These are phyloP conservation scores for Penicillium nordicum DNA, from an alignment of 2,329 filamentous ascomycete species.

Conservation along the genomic window DNA sequence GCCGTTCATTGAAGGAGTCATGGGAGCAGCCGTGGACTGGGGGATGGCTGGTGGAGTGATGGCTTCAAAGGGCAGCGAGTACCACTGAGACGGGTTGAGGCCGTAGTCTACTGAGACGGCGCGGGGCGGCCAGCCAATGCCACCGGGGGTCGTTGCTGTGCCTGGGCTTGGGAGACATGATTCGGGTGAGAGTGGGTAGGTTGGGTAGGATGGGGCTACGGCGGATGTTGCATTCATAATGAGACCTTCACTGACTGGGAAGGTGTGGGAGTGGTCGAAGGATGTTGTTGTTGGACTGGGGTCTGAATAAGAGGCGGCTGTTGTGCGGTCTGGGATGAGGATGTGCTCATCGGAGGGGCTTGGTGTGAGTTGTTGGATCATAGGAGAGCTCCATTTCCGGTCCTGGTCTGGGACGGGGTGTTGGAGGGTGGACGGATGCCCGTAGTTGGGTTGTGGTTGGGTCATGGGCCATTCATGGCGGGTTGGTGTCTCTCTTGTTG, in stretches of 20 bases:
- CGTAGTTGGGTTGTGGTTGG: conserved; percentile 8
- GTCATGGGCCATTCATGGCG: conserved; percentile 15
- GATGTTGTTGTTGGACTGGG: conserved; percentile 21
- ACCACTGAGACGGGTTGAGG: conserved; percentile 28
- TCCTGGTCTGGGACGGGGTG: conserved; percentile 6
- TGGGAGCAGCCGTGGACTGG: conserved; percentile 24
- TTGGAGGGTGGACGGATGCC: background rate
- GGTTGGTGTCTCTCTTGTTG: background rate
- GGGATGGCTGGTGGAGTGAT: conserved; percentile 22
- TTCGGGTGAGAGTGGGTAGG: conserved; percentile 28
- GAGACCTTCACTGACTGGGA: conserved; percentile 24
- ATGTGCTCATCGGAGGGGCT: conserved; percentile 24
- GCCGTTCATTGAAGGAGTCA: conserved; percentile 21
- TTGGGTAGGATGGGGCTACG: conserved; percentile 26
- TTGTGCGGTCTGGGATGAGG: conserved; percentile 20
- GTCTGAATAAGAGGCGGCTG: conserved; percentile 19
- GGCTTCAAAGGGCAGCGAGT: conserved; percentile 27
- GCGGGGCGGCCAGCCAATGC: conserved; percentile 16
- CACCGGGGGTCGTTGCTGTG: conserved; percentile 19
- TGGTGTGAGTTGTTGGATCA: conserved; percentile 23
- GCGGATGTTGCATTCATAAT: conserved; percentile 27
- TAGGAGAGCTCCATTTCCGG: conserved; percentile 21
- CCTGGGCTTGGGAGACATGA: conserved; percentile 29
- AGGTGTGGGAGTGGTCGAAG: conserved; percentile 28
- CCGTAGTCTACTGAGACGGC: conserved; percentile 23